Evolutionary conservation across 306 rosid species (phyloP).

Genomic region (Nissolia schottii): DNA sequence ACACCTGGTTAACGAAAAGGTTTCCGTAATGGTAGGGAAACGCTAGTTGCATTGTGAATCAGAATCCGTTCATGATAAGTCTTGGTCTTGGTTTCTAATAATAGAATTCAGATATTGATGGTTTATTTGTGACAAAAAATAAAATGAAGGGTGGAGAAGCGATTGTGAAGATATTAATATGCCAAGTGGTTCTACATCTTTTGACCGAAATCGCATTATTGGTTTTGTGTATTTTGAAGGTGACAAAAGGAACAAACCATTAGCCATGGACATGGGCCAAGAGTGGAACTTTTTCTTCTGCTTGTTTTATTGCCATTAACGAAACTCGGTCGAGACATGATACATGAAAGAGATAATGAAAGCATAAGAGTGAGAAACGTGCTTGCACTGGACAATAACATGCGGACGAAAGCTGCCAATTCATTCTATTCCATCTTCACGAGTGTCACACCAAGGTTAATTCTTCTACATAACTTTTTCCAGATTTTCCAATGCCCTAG

Average conservation of each 20-base stretch:
- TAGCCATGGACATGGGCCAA: slow-evolving; percentile 56
- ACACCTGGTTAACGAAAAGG: background rate
- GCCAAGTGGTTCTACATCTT: slow-evolving; percentile 26
- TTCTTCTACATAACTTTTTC: background rate
- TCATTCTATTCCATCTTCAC: slow-evolving; percentile 2
- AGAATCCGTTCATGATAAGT: slow-evolving; percentile 8
- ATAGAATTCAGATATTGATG: no score
- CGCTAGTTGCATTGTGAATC: background rate
- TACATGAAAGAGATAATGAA: slow-evolving; percentile 34
- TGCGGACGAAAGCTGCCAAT: slow-evolving; percentile 42
- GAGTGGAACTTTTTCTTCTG: slow-evolving; percentile 34
- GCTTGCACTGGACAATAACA: slow-evolving; percentile 40
- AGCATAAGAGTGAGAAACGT: slow-evolving; percentile 33
- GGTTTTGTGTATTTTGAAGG: slow-evolving; percentile 19
- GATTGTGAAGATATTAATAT: slow-evolving; percentile 9
- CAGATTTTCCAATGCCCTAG: background rate
- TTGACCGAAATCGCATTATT: slow-evolving; percentile 46
- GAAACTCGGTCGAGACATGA: slow-evolving; percentile 1
- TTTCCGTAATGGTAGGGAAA: background rate
- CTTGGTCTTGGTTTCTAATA: no score
- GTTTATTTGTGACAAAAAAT: no score
- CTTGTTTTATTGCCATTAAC: slow-evolving; percentile 41
- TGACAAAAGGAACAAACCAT: slow-evolving; percentile 60
- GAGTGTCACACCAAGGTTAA: slow-evolving; percentile 14
- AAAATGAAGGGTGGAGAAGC: slow-evolving; percentile 13